These are phyloP conservation scores for Speleostelium caveatum DNA, from an alignment of 78 protist species.

Conservation along the genomic window DNA sequence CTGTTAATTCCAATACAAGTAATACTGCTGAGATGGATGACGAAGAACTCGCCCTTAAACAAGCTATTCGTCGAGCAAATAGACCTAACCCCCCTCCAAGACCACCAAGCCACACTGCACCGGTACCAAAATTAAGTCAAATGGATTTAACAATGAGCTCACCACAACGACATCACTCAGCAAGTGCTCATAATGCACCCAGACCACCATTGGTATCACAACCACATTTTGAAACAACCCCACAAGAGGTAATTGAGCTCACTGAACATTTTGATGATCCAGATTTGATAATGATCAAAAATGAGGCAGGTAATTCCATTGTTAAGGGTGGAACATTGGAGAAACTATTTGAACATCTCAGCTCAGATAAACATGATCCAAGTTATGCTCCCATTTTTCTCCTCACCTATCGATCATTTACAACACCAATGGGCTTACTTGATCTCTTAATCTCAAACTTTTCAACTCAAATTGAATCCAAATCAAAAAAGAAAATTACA, in stretches of 20 bases:
- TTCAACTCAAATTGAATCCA: neutral
- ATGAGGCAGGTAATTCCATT: conserved; percentile 10
- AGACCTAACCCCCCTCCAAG: conserved; percentile 28
- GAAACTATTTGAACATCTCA: conserved; percentile 22
- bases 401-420: conserved; percentile 69
- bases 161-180: conserved; percentile 30
- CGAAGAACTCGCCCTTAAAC: neutral
- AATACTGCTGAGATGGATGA: neutral
- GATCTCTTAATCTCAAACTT: conserved; percentile 17
- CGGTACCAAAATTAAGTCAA: conserved; percentile 4
- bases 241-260: conserved; percentile 11
- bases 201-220: conserved; percentile 1
- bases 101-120: conserved; percentile 58
- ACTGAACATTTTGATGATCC: conserved; percentile 55
- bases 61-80: neutral
- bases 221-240: neutral
- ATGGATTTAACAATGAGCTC: conserved; percentile 25
- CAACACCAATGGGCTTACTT: conserved; percentile 62
- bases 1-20: neutral
- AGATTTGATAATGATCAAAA: conserved; percentile 22
- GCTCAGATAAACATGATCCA: conserved; percentile 54
- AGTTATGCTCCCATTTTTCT: conserved; percentile 58
- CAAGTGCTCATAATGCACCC: conserved; percentile 23
- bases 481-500: conserved; percentile 32
- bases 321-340: conserved; percentile 77